phyloP scores from a whole-genome alignment of 2,329 filamentous ascomycete species.

The Alternaria postmessia region DNA sequence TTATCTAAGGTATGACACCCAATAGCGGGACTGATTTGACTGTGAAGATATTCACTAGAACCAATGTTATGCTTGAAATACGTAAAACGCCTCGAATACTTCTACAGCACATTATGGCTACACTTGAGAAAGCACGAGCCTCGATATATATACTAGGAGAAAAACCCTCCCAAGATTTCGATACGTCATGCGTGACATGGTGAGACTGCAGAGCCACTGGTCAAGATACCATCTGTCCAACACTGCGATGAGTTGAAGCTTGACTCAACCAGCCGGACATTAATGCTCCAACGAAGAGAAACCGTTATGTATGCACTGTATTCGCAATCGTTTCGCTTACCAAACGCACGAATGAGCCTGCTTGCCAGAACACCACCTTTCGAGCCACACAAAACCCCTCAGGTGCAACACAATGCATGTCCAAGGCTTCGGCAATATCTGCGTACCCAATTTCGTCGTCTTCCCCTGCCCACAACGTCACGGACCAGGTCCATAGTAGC shows the following conservation, averaged over 20 bases:
- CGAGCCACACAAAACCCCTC: conserved; percentile 23
- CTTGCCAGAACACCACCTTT: conserved; percentile 28
- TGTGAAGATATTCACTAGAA: not conserved
- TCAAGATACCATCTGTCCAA: not conserved
- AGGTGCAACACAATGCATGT: conserved; percentile 26
- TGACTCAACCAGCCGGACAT: conserved; percentile 16
- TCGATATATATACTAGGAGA: not conserved
- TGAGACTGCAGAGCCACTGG: not conserved
- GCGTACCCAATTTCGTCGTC: conserved; percentile 22
- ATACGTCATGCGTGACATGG: not conserved
- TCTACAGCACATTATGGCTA: not conserved
- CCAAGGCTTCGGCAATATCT: conserved; percentile 27
- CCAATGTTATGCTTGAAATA: not conserved
- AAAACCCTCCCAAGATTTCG: not conserved
- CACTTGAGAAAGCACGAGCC: not conserved
- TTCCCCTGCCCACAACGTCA: conserved; percentile 25
- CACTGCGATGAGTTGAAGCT: not conserved
- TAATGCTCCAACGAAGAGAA: conserved; percentile 20
- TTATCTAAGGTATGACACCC: not conserved
- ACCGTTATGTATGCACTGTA: conserved; percentile 29
- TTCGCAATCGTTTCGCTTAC: conserved; percentile 30
- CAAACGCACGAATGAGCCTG: conserved; percentile 25
- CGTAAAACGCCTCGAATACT: not conserved
- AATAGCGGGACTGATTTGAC: not conserved
- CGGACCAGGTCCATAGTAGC: conserved; percentile 8